Conservation (phyloP, 768 basidiomycete genomes). For the Chalciporus piperatus region DNA sequence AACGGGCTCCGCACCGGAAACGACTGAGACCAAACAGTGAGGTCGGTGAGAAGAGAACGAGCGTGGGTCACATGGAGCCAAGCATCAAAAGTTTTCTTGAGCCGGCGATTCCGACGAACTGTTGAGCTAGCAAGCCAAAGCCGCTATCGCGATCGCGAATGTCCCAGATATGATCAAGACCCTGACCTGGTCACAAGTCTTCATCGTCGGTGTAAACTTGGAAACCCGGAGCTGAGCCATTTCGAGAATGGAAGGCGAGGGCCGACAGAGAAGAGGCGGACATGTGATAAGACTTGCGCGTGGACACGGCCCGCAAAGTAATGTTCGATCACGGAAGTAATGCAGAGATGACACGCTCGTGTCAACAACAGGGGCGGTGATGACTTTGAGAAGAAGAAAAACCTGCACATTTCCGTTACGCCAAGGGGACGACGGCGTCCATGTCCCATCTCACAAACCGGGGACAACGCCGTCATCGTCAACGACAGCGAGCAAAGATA, state of each 20-base stretch:
- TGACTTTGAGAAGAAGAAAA: too few species aligned
- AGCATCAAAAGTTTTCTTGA: conserved; percentile 9
- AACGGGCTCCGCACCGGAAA: conserved; percentile 7
- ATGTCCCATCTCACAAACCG: too few species aligned
- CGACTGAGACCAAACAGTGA: conserved; percentile 1
- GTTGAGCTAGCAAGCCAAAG: conserved; percentile 8
- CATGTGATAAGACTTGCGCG: conserved; percentile 5
- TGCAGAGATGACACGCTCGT: not conserved
- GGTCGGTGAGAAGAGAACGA: not conserved
- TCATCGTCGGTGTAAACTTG: conserved; percentile 5
- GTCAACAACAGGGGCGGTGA: not conserved
- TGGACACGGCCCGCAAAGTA: not conserved
- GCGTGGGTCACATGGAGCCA: conserved; percentile 15
- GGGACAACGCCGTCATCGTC: too few species aligned
- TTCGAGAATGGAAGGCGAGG: not conserved
- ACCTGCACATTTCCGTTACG: too few species aligned
- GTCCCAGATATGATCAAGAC: conserved; percentile 3
- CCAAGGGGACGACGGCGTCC: too few species aligned
- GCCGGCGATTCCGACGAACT: conserved; percentile 11
- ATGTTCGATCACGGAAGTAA: not conserved
- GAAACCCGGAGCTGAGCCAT: conserved; percentile 6
- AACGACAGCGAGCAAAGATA: too few species aligned
- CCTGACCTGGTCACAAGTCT: not conserved
- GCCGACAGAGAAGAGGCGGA: not conserved
- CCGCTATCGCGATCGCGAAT: conserved; percentile 10